Percentiles rank a stretch among this genome's conserved stretches.
phyloP scores from a whole-genome alignment of 2,329 filamentous ascomycete species.

The Aspergillus jensenii region DNA sequence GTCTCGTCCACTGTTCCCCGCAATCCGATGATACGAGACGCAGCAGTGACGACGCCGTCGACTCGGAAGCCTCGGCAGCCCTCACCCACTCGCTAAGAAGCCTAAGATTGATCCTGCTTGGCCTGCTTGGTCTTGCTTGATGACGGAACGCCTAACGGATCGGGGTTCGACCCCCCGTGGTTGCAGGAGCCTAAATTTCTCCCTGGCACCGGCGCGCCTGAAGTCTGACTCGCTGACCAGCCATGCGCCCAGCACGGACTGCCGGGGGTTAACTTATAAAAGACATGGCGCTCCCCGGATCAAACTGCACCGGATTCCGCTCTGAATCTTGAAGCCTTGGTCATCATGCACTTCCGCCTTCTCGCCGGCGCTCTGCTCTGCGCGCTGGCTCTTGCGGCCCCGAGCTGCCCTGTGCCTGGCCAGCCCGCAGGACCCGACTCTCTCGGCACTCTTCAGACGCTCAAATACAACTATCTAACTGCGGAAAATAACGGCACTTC shows the following conservation, averaged over 20 bases:
- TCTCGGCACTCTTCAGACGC: slow-evolving; percentile 19
- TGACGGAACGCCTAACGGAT: too few relatives aligned
- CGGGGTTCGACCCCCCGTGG: too few relatives aligned
- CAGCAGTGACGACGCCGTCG: neutral
- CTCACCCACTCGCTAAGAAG: neutral
- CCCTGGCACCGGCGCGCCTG: too few relatives aligned
- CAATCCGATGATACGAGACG: neutral
- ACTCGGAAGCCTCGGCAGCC: neutral
- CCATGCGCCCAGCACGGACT: neutral
- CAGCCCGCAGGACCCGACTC: slow-evolving; percentile 9
- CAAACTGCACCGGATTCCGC: neutral
- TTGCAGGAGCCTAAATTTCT: too few relatives aligned
- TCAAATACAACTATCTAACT: slow-evolving; percentile 28
- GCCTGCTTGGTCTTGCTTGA: neutral
- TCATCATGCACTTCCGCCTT: slow-evolving; percentile 13
- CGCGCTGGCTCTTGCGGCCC: slow-evolving; percentile 13
- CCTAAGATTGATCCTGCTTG: neutral
- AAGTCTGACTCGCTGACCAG: neutral
- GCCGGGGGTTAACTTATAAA: neutral
- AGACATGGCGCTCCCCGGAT: neutral
- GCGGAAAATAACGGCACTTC: slow-evolving; percentile 26
- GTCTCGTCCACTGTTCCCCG: neutral
- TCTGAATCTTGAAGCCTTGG: neutral
- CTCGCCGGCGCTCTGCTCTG: slow-evolving; percentile 14
- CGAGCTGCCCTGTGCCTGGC: slow-evolving; percentile 5